Evolutionary conservation across 805 yeast genomes (phyloP).

Genomic region (Barnettozyma pratensis): DNA sequence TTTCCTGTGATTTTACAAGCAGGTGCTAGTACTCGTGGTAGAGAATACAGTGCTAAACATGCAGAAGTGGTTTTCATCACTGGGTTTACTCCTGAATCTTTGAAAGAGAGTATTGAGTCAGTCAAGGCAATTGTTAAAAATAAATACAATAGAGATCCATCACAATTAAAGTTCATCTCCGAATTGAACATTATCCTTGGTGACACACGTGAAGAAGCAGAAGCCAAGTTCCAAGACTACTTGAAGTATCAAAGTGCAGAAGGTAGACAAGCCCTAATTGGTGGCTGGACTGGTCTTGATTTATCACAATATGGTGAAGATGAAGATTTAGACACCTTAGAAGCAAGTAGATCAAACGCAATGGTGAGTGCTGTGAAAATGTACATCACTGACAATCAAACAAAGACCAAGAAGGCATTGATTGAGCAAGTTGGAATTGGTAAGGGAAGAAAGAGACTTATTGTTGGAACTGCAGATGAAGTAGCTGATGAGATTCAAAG

Average conservation of each 20-base stretch:
- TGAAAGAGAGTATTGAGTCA: conserved; percentile 27
- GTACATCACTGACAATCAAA: conserved; percentile 21
- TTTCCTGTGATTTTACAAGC: conserved; percentile 42
- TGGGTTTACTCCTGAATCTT: conserved; percentile 29
- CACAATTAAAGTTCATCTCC: conserved; percentile 33
- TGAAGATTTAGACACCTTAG: conserved; percentile 28
- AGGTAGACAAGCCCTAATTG: conserved; percentile 39
- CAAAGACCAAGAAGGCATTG: conserved; percentile 19
- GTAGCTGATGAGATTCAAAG: conserved; percentile 35
- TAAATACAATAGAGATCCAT: conserved; percentile 32
- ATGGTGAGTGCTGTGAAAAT: conserved; percentile 29
- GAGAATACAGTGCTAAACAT: conserved; percentile 36
- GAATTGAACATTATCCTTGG: conserved; percentile 35
- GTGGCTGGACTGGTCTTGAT: conserved; percentile 43
- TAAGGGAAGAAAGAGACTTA: conserved; percentile 25
- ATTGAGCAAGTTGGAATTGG: conserved; percentile 22
- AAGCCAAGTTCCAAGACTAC: conserved; percentile 26
- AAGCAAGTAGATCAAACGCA: conserved; percentile 25
- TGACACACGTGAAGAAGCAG: conserved; percentile 37
- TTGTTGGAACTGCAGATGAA: conserved; percentile 30
- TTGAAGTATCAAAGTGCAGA: conserved; percentile 31
- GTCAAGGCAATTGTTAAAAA: conserved; percentile 30
- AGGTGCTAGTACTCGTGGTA: conserved; percentile 37
- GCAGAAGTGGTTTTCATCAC: conserved; percentile 40
- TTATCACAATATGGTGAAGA: conserved; percentile 27